These are phyloP conservation scores for Rhododendron williamsianum DNA, from an alignment of 148 eudicot species.

Conservation along the genomic window DNA sequence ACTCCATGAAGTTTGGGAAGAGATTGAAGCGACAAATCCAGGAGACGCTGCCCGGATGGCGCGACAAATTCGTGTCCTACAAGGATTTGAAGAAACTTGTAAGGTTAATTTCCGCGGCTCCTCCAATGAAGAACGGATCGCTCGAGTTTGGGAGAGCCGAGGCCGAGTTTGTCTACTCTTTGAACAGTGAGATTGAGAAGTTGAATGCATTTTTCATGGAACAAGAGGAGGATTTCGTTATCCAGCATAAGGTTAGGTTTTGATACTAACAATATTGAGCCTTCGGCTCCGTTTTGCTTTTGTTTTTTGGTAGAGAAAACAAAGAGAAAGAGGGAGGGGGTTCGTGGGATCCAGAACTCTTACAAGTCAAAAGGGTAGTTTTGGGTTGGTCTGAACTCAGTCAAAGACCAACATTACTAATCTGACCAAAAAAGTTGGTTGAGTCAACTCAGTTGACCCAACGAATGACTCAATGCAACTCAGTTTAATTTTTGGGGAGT, in stretches of 20 bases:
- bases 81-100: slow-evolving; percentile 75
- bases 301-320: background rate
- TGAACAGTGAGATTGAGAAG: slow-evolving; percentile 79
- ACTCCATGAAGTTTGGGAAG: slow-evolving; percentile 76
- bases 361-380: background rate
- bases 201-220: slow-evolving; percentile 74
- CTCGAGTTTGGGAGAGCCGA: slow-evolving; percentile 39
- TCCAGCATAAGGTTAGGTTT: slow-evolving; percentile 55
- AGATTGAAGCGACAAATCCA: slow-evolving; percentile 70
- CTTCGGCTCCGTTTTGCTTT: background rate
- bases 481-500: background rate
- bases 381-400: background rate
- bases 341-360: background rate
- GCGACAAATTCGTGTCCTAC: slow-evolving; percentile 66
- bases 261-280: background rate
- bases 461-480: background rate
- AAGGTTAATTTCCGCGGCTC: slow-evolving; percentile 39
- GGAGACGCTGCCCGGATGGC: slow-evolving; percentile 75
- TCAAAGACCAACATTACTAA: background rate
- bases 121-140: slow-evolving; percentile 22
- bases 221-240: slow-evolving; percentile 75
- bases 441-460: slow-evolving; percentile 3
- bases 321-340: background rate
- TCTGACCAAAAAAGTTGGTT: background rate
- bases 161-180: slow-evolving; percentile 52